Conservation (phyloP, 352 stramenopile species). For the Globisporangium heterothallicum region DNA sequence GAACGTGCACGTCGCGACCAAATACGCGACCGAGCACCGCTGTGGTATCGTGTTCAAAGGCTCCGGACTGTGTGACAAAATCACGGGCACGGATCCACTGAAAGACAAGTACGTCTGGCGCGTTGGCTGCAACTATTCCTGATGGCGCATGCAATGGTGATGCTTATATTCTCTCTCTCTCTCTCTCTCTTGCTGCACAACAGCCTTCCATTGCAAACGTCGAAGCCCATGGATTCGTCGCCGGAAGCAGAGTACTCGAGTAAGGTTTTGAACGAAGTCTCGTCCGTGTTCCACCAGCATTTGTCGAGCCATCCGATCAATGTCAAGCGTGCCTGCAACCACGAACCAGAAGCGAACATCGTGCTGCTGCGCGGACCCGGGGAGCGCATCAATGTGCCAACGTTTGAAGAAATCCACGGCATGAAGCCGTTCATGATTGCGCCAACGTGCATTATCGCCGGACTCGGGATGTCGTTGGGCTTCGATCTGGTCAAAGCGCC, state of each 20-base stretch:
- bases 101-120: conserved; percentile 71
- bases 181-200: too few species aligned
- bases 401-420: conserved; percentile 77
- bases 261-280: conserved; percentile 76
- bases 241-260: conserved; percentile 72
- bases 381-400: conserved; percentile 81
- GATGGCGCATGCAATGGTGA: conserved; percentile 4
- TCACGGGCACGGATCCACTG: conserved; percentile 81
- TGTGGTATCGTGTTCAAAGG: conserved; percentile 86
- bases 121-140: not conserved
- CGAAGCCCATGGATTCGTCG: conserved; percentile 54
- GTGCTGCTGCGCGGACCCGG: conserved; percentile 80
- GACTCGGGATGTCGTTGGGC: conserved; percentile 79
- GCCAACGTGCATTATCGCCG: conserved; percentile 85
- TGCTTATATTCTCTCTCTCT: too few species aligned
- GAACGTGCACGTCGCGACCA: conserved; percentile 61
- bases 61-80: conserved; percentile 73
- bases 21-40: conserved; percentile 86
- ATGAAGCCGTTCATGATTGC: conserved; percentile 86
- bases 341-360: conserved; percentile 75
- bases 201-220: conserved; percentile 62
- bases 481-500: conserved; percentile 69
- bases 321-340: conserved; percentile 33
- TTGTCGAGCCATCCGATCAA: conserved; percentile 79
- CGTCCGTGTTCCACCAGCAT: conserved; percentile 52